Conservation (phyloP, 2,329 filamentous ascomycete species). For the Alternaria sp. region DNA sequence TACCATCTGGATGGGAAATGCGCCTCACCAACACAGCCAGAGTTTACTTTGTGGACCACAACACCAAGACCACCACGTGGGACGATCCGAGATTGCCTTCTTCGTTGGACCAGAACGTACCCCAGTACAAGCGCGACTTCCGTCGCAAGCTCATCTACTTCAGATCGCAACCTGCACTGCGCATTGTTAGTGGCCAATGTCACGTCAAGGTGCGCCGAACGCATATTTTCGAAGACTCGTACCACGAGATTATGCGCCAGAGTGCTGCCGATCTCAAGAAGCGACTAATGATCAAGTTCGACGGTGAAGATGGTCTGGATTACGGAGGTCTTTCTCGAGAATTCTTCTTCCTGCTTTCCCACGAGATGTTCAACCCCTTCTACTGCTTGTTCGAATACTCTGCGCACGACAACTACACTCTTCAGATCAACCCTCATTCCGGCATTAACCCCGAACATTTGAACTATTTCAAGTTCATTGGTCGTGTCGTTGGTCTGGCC, state of each 20-base stretch:
- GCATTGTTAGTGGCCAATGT: constrained; percentile 94
- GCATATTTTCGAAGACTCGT: constrained; percentile 98
- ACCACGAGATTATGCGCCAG: constrained; percentile 97
- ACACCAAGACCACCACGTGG: constrained; percentile 99
- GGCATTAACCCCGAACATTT: constrained; percentile 99
- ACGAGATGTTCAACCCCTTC: constrained; percentile 99
- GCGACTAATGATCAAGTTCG: constrained; percentile 98
- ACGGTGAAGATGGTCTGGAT: constrained; percentile 96
- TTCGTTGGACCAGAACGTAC: constrained; percentile 95
- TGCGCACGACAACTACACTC: constrained; percentile 98
- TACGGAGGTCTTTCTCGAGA: constrained; percentile 96
- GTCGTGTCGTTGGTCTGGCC: constrained; percentile 91
- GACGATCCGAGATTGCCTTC: constrained; percentile 95
- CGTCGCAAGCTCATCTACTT: constrained; percentile 98
- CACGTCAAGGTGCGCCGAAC: constrained; percentile 97
- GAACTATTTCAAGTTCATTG: constrained; percentile 99
- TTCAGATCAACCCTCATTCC: constrained; percentile 99
- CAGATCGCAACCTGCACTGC: constrained; percentile 93
- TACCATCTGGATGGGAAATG: constrained; percentile 99
- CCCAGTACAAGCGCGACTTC: constrained; percentile 99
- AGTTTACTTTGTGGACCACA: constrained; percentile 99
- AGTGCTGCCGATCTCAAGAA: constrained; percentile 97
- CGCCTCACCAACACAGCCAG: constrained; percentile 95
- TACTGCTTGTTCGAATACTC: constrained; percentile 99
- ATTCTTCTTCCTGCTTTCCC: constrained; percentile 98